Conservation (phyloP, 148 eudicot genomes). For the Rhododendron henanense region DNA sequence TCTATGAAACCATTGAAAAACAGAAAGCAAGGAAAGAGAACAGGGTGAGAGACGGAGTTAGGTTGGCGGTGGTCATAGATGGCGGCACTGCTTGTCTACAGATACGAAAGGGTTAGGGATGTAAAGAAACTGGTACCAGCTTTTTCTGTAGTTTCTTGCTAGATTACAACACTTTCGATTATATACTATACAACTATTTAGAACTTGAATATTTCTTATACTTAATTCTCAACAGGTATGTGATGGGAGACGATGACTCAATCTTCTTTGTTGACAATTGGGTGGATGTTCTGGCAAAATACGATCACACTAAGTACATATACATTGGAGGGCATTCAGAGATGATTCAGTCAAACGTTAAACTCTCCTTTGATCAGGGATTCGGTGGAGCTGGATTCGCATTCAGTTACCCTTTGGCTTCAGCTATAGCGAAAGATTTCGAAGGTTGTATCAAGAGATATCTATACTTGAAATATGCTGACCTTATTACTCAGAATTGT, state of each 20-base stretch:
- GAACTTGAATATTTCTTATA: no score
- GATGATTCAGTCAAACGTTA: conserved; percentile 20
- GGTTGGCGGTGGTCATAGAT: no score
- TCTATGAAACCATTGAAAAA: no score
- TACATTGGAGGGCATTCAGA: conserved; percentile 43
- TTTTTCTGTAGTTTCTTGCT: no score
- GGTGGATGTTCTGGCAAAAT: conserved; percentile 8
- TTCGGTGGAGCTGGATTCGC: conserved; percentile 35
- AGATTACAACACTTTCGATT: no score
- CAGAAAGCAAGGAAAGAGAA: no score
- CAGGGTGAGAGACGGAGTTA: no score
- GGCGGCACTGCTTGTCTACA: no score
- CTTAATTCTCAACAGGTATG: neutral
- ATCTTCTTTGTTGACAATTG: conserved; percentile 33
- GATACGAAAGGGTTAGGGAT: no score
- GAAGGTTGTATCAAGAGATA: neutral
- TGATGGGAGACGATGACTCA: conserved; percentile 33
- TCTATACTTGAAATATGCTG: conserved; percentile 28
- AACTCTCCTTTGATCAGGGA: conserved; percentile 36
- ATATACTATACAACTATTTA: no score
- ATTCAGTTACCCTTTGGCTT: neutral
- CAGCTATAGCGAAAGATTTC: neutral
- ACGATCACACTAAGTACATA: neutral
- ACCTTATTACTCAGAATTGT: conserved; percentile 38
- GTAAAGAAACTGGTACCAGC: no score